phyloP scores from a whole-genome alignment of 352 stramenopile species.

The Phytophthora quininea region DNA sequence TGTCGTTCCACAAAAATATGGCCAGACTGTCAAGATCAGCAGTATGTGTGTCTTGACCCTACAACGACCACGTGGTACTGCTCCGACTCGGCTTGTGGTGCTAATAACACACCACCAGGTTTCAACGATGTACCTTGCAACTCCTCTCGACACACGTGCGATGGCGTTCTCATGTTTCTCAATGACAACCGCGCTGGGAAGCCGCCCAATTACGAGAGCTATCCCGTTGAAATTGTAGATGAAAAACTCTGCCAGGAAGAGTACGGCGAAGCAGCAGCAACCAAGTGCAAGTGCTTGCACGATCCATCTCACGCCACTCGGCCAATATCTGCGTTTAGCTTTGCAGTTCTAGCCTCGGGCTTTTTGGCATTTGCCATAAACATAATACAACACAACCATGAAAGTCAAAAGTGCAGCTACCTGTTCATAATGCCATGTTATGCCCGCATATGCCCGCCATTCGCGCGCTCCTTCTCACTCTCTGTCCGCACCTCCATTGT shows the following conservation, averaged over 20 bases:
- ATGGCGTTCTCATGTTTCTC: conserved; percentile 66
- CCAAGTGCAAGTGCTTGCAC: conserved; percentile 54
- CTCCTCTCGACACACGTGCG: conserved; percentile 53
- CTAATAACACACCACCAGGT: conserved; percentile 46
- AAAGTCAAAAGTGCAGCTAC: conserved; percentile 22
- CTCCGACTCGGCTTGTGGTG: conserved; percentile 47
- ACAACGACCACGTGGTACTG: conserved; percentile 59
- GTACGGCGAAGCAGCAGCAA: conserved; percentile 38
- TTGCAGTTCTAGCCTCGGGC: conserved; percentile 19
- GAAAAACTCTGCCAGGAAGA: conserved; percentile 45
- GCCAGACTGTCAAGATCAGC: conserved; percentile 55
- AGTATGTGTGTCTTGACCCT: conserved; percentile 60
- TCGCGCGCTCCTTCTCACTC: conserved; percentile 62
- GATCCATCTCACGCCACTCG: conserved; percentile 30
- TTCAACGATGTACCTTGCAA: conserved; percentile 76
- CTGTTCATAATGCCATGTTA: conserved; percentile 33
- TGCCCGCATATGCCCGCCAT: conserved; percentile 41
- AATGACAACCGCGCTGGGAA: conserved; percentile 83
- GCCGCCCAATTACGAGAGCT: conserved; percentile 72
- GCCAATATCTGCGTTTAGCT: neutral
- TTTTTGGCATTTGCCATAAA: conserved; percentile 8
- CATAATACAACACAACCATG: conserved; percentile 14
- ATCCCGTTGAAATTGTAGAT: conserved; percentile 77
- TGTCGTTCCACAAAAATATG: conserved; percentile 63
- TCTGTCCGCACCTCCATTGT: conserved; percentile 81